Conservation (phyloP, 73 alveolate species). For the Paramecium pentaurelia region DNA sequence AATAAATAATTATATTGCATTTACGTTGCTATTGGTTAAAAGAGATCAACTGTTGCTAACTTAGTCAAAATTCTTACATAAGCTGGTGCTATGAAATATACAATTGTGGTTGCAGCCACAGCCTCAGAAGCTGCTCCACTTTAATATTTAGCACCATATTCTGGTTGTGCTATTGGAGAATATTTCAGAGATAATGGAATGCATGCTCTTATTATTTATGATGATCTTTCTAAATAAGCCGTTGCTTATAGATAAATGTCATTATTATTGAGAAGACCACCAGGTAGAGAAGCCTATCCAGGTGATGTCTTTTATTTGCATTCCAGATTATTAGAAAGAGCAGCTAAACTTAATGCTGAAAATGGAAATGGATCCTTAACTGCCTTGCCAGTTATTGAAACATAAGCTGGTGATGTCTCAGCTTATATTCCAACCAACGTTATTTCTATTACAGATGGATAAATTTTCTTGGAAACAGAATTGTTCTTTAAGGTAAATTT, state of each 20-base stretch:
- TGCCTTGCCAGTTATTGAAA: conserved; percentile 97
- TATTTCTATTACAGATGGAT: conserved; percentile 97
- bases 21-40: conserved; percentile 98
- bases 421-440: conserved; percentile 98
- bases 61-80: conserved; percentile 81
- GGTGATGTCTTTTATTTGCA: conserved; percentile 90
- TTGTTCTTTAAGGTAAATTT: conserved; percentile 77
- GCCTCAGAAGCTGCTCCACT: conserved; percentile 97
- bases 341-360: conserved; percentile 91
- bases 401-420: conserved; percentile 98
- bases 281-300: conserved; percentile 98
- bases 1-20: conserved; percentile 91
- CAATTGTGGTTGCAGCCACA: conserved; percentile 95
- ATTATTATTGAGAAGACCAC: conserved; percentile 93
- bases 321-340: conserved; percentile 89
- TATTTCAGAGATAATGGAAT: conserved; percentile 97
- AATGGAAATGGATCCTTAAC: conserved; percentile 95
- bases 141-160: conserved; percentile 94
- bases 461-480: conserved; percentile 96
- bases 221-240: conserved; percentile 95
- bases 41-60: conserved; percentile 96
- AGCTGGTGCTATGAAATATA: conserved; percentile 85
- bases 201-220: conserved; percentile 95
- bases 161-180: conserved; percentile 99
- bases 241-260: conserved; percentile 97